These are phyloP conservation scores for Akanthomyces dipterigenus DNA, from an alignment of 2,329 filamentous ascomycete species.

Conservation along the genomic window DNA sequence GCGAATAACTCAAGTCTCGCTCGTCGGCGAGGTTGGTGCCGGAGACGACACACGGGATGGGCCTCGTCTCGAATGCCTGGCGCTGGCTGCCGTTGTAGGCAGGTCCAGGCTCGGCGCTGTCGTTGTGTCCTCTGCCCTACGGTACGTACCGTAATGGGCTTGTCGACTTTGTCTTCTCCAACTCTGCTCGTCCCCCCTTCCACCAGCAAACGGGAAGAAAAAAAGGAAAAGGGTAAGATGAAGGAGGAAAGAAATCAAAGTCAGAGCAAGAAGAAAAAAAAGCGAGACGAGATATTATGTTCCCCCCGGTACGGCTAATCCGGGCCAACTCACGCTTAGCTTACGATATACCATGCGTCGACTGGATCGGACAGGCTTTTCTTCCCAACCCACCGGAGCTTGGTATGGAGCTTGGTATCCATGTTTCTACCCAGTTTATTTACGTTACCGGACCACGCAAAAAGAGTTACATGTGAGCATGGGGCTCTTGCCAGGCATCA, in stretches of 20 bases:
- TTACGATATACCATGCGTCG: conserved; percentile 4
- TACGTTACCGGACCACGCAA: not conserved
- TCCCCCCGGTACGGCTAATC: not conserved
- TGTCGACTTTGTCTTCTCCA: not conserved
- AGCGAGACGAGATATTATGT: not conserved
- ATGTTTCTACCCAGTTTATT: not conserved
- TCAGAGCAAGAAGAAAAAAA: conserved; percentile 7
- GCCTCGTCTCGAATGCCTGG: not conserved
- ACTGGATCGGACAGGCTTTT: not conserved
- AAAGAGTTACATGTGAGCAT: conserved; percentile 6
- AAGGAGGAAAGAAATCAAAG: not conserved
- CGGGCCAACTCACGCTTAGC: conserved; percentile 4
- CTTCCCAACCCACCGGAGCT: not conserved
- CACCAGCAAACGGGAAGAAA: conserved; percentile 9
- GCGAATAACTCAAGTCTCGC: not conserved
- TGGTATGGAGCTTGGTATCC: too few species aligned
- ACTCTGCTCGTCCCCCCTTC: conserved; percentile 6
- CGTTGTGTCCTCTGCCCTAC: not conserved
- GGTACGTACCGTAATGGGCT: not conserved
- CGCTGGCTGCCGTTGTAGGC: not conserved
- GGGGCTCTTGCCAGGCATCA: conserved; percentile 3
- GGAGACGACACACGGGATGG: not conserved
- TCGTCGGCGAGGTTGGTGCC: not conserved
- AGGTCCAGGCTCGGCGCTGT: not conserved
- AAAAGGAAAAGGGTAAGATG: not conserved